Conservation (phyloP, 805 yeast species). For the Candida oleophila region DNA sequence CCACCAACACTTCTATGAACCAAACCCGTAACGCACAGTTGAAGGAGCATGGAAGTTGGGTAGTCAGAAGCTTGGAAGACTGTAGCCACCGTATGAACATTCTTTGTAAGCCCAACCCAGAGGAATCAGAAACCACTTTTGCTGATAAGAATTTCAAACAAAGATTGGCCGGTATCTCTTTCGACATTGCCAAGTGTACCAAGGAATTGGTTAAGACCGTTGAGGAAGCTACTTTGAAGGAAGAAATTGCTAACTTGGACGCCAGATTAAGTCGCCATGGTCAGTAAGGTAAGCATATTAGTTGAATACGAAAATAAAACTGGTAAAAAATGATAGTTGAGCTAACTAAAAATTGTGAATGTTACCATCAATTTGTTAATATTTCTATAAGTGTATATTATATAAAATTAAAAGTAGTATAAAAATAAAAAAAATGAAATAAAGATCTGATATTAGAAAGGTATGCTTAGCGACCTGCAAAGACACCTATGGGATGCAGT, state of each 20-base stretch:
- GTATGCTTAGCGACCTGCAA: too few species aligned
- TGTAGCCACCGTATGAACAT: constrained; percentile 81
- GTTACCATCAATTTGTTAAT: neutral
- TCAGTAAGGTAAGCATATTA: neutral
- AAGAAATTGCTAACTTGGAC: constrained; percentile 80
- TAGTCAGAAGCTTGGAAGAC: constrained; percentile 80
- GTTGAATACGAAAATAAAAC: neutral
- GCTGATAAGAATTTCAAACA: constrained; percentile 92
- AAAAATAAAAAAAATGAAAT: neutral
- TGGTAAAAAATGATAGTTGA: neutral
- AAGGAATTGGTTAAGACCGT: constrained; percentile 94
- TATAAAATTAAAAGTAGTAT: neutral
- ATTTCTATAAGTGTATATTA: constrained; percentile 2
- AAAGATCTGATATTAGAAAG: too few species aligned
- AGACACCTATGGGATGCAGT: too few species aligned
- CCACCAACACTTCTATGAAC: constrained; percentile 82
- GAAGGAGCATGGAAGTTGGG: constrained; percentile 90
- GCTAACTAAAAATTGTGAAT: neutral
- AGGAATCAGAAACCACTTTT: constrained; percentile 52
- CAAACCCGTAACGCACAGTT: constrained; percentile 83
- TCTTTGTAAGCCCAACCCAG: constrained; percentile 51
- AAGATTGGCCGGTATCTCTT: constrained; percentile 92
- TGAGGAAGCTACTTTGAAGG: constrained; percentile 87
- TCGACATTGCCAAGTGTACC: constrained; percentile 94
- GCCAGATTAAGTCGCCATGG: constrained; percentile 48